Percentiles rank a stretch among this genome's conserved stretches.
Conservation (phyloP, 2,329 filamentous ascomycete species). For the Didymella exigua region DNA sequence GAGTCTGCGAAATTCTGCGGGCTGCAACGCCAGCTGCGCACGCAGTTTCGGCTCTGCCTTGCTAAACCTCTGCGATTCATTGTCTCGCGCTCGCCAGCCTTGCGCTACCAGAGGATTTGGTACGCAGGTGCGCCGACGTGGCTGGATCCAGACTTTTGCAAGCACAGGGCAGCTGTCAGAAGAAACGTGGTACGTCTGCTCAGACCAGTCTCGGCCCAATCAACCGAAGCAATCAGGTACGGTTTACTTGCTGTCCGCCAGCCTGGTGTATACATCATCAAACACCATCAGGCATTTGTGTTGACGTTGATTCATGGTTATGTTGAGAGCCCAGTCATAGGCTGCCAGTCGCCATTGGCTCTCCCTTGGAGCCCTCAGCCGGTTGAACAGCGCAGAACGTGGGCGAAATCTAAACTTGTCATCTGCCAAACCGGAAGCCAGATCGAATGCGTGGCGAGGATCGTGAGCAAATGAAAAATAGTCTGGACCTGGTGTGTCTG, state of each 20-base stretch:
- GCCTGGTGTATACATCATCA: not conserved
- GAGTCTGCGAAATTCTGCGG: slow-evolving; percentile 1
- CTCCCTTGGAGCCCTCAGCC: not conserved
- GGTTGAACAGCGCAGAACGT: not conserved
- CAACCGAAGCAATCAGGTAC: not conserved
- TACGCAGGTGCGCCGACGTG: slow-evolving; percentile 6
- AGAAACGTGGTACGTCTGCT: not conserved
- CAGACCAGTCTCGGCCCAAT: slow-evolving; percentile 9
- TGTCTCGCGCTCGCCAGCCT: slow-evolving; percentile 1
- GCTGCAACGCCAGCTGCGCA: not conserved
- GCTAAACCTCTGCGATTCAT: not conserved
- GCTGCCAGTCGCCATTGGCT: not conserved
- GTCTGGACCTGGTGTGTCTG: slow-evolving; percentile 4
- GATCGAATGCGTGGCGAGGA: slow-evolving; percentile 13
- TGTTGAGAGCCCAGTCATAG: not conserved
- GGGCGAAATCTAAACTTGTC: not conserved
- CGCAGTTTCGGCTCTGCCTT: slow-evolving; percentile 7
- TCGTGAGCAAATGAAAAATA: slow-evolving; percentile 1
- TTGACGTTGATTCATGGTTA: not conserved
- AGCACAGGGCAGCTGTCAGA: slow-evolving; percentile 10
- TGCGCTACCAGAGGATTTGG: not conserved
- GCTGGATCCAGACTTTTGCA: slow-evolving; percentile 5
- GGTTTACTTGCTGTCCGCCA: not conserved
- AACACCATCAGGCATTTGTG: not conserved
- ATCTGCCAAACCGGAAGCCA: slow-evolving; percentile 8